Base-by-base conservation (phyloP, 805 yeast genomes). In the Candida oleophila region DNA sequence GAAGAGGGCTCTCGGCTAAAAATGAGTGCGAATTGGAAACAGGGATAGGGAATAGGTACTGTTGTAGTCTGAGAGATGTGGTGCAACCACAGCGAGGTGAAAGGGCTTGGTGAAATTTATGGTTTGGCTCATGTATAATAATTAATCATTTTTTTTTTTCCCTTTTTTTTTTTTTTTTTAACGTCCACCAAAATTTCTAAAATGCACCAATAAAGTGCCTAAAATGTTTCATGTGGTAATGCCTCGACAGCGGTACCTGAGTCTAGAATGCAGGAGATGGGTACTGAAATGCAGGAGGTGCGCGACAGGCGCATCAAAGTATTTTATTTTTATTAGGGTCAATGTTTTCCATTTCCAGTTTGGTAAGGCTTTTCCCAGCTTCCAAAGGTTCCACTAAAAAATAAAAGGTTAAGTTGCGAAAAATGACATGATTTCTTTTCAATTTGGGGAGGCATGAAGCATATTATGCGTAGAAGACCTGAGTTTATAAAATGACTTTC, bases 171-270 rank as follows among this genome's bases (percentile, higher is more conserved):
- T n/a, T n/a, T n/a, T n/a, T n/a, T n/a, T n/a, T n/a, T n/a, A n/a
- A n/a, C n/a, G n/a, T n/a, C n/a, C n/a, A n/a, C n/a, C n/a, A n/a
- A n/a, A n/a, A n/a, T n/a, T n/a, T n/a, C n/a, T n/a, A n/a, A n/a
- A n/a, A n/a, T n/a, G n/a, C n/a, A n/a, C n/a, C n/a, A n/a, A n/a
- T n/a, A n/a, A n/a, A 25, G 30, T 25, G 30, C 30, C 30, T 25
- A 5, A 7, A 11, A 25, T 25, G 43, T 41, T 41, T 41, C 43
- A 30, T 16, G n/a, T 28, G 14, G 36, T n/a, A 30, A 41, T 41
- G 42, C 30, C 18, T 41, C 19, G 41, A 28, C 36, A 22, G 39
- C 39, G 39, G 43, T 41, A 41, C 43, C 43, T 41, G 43, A 41
- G 43, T 41, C 43, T 30, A 41, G 43, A 41, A 41, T 28, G 43